phyloP scores from a whole-genome alignment of 2,329 filamentous ascomycete genomes.

The Pezicula radicicola region DNA sequence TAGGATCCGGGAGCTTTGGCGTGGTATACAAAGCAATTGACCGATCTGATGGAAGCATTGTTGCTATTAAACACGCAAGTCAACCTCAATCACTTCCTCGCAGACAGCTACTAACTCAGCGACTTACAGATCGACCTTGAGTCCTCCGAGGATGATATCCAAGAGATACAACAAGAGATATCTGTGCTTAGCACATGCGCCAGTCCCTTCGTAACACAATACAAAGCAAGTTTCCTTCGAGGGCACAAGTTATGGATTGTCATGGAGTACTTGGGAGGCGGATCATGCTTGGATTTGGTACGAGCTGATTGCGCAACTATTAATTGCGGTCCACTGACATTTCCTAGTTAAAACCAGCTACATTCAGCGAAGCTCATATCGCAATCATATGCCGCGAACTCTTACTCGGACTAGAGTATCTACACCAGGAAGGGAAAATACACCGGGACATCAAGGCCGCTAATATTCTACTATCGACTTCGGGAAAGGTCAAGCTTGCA shows the following conservation, averaged over 20 bases:
- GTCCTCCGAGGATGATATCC: conserved; percentile 96
- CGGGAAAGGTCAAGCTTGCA: conserved; percentile 89
- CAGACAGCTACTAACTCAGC: conserved; percentile 7
- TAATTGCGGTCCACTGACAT: conserved; percentile 11
- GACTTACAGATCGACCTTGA: conserved; percentile 88
- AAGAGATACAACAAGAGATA: conserved; percentile 97
- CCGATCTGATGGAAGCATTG: conserved; percentile 82
- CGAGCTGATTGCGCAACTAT: conserved; percentile 19
- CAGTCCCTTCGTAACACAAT: conserved; percentile 91
- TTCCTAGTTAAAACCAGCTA: conserved; percentile 77
- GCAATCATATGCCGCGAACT: conserved; percentile 93
- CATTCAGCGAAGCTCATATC: conserved; percentile 85
- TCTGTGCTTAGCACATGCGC: conserved; percentile 92
- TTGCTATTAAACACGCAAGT: conserved; percentile 92
- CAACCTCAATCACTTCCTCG: conserved; percentile 1
- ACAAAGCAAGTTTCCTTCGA: conserved; percentile 93
- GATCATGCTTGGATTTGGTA: conserved; percentile 92
- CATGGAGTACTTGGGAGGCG: conserved; percentile 96
- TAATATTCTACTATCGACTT: conserved; percentile 88
- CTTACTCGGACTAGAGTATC: conserved; percentile 84
- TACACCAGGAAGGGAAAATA: conserved; percentile 92
- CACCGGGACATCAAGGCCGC: conserved; percentile 97
- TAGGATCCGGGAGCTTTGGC: conserved; percentile 94
- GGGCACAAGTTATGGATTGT: conserved; percentile 99
- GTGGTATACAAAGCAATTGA: conserved; percentile 97